phyloP scores from a whole-genome alignment of 2,329 filamentous ascomycete genomes.

The Lasiodiplodia sp. region DNA sequence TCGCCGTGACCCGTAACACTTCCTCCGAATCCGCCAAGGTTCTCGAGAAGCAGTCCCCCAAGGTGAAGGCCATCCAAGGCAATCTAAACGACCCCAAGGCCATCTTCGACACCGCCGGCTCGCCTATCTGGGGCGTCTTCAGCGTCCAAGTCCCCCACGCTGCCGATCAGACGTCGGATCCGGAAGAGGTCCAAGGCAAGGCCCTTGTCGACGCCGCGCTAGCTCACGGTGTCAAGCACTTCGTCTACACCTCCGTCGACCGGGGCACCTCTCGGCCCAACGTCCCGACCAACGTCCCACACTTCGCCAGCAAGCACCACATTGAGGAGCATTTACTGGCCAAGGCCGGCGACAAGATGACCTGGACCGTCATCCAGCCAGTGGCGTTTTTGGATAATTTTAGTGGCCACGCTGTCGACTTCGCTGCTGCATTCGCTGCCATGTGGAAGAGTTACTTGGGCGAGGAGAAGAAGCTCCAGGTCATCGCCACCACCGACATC shows the following conservation, averaged over 20 bases:
- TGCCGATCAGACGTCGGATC: constrained; percentile 31
- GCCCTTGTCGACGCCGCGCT: constrained; percentile 45
- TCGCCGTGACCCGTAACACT: constrained; percentile 64
- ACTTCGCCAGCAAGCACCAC: constrained; percentile 67
- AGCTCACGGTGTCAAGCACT: constrained; percentile 42
- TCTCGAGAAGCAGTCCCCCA: constrained; percentile 53
- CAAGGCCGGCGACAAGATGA: constrained; percentile 52
- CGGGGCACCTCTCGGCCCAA: constrained; percentile 51
- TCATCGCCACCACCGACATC: constrained; percentile 53
- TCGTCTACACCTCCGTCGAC: constrained; percentile 49
- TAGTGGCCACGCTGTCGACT: constrained; percentile 49
- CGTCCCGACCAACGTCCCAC: constrained; percentile 63
- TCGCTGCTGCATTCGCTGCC: constrained; percentile 44
- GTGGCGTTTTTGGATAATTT: constrained; percentile 68
- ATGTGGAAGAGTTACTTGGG: constrained; percentile 42
- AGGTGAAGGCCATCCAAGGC: constrained; percentile 62
- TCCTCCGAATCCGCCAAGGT: constrained; percentile 57
- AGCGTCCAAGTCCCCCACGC: constrained; percentile 38
- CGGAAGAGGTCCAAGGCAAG: constrained; percentile 48
- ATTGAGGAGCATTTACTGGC: constrained; percentile 66
- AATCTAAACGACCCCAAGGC: constrained; percentile 58
- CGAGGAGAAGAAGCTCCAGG: constrained; percentile 42
- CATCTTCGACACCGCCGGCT: constrained; percentile 58
- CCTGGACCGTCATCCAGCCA: constrained; percentile 66
- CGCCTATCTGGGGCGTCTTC: constrained; percentile 45